A percentile compares a stretch with the other conserved stretches of the same genome.
Conservation (phyloP, 164 flowering plant genomes). For the Liquidambar formosana region DNA sequence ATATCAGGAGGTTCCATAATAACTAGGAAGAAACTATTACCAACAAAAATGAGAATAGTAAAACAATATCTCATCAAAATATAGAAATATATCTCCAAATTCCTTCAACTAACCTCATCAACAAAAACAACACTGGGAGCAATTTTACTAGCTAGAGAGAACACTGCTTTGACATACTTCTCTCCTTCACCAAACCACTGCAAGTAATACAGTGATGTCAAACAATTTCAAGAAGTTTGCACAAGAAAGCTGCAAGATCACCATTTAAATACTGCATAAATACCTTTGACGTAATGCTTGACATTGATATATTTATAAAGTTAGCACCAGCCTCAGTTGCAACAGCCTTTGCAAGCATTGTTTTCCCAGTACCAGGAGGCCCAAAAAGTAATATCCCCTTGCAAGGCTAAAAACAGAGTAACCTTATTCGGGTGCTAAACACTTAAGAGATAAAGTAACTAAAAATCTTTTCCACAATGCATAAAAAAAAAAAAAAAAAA, state of each 20-base stretch:
- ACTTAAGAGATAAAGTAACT: background rate
- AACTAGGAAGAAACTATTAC: too few species aligned
- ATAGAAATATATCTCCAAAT: background rate
- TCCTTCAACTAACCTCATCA: conserved; percentile 61
- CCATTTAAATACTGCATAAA: background rate
- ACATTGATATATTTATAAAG: conserved; percentile 96
- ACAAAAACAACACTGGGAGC: conserved; percentile 80
- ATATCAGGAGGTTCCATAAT: too few species aligned
- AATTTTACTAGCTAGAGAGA: conserved; percentile 72
- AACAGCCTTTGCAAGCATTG: conserved; percentile 98
- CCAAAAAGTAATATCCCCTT: conserved; percentile 96
- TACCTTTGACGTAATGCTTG: conserved; percentile 95
- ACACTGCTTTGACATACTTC: conserved; percentile 80
- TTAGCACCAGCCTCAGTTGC: conserved; percentile 98
- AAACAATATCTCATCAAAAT: background rate
- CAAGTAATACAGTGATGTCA: conserved; percentile 21
- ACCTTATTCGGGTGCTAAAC: conserved; percentile 2
- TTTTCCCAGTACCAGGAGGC: conserved; percentile 98
- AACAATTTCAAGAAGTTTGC: background rate
- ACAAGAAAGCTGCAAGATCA: conserved; percentile 1
- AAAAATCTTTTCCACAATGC: background rate
- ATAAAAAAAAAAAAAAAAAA: background rate
- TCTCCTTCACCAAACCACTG: conserved; percentile 94
- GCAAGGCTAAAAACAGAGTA: conserved; percentile 64
- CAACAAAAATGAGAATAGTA: background rate